Percentiles rank a stretch among this genome's conserved stretches.
Evolutionary conservation across 306 rosid genomes (phyloP).

Genomic region (Betula pendula): DNA sequence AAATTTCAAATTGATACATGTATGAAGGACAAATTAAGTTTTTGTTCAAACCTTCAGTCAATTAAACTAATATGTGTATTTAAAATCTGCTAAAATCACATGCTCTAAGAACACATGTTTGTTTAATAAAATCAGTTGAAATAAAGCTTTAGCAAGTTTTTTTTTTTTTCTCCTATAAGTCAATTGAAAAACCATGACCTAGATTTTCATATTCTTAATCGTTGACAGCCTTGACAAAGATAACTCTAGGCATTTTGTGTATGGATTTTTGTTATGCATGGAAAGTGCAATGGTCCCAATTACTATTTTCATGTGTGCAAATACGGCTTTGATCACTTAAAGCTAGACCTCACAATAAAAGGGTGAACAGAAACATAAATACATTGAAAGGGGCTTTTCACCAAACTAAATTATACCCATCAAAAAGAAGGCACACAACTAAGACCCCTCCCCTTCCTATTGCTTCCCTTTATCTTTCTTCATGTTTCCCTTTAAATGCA

Average conservation of each 20-base stretch:
- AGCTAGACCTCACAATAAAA: neutral
- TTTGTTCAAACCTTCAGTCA: too few species aligned
- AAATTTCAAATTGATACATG: too few species aligned
- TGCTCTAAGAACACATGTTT: too few species aligned
- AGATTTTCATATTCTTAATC: too few species aligned
- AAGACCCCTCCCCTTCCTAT: conserved; percentile 25
- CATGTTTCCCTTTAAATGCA: conserved; percentile 39
- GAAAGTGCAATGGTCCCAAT: conserved; percentile 13
- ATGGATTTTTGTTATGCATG: neutral
- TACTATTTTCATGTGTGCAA: neutral
- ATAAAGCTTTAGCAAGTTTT: too few species aligned
- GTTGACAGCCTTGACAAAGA: too few species aligned
- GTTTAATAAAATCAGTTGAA: too few species aligned
- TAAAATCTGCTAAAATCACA: too few species aligned
- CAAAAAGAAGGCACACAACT: conserved; percentile 15
- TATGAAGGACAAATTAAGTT: too few species aligned
- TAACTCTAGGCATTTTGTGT: neutral
- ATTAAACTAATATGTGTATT: too few species aligned
- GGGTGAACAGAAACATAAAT: conserved; percentile 3
- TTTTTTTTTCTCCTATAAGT: too few species aligned
- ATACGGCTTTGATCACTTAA: neutral
- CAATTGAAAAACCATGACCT: neutral
- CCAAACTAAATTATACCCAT: conserved; percentile 31
- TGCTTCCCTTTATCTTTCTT: conserved; percentile 29
- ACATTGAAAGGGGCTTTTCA: conserved; percentile 36